A percentile compares a stretch with the other conserved stretches of the same genome.
phyloP scores from a whole-genome alignment of 768 basidiomycete genomes.

The Daedalea quercina region DNA sequence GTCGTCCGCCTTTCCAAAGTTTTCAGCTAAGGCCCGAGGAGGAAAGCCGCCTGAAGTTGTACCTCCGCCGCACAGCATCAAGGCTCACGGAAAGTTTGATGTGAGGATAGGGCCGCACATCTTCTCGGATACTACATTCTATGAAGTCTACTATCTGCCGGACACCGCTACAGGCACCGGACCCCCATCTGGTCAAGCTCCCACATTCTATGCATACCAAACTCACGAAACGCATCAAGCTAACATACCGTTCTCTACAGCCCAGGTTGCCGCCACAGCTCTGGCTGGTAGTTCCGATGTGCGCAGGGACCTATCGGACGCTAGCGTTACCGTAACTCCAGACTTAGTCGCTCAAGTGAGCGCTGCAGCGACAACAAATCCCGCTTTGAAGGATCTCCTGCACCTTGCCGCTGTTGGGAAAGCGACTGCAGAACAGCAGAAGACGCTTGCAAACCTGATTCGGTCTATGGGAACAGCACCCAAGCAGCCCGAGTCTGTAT shows the following conservation, averaged over 20 bases:
- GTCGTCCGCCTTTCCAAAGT: constrained; percentile 56
- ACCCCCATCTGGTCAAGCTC: not conserved
- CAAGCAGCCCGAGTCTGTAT: constrained; percentile 3
- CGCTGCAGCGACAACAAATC: constrained; percentile 56
- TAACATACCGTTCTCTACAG: not conserved
- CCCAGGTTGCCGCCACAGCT: not conserved
- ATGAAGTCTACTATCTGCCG: constrained; percentile 65
- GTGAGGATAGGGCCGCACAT: constrained; percentile 71
- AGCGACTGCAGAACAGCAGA: constrained; percentile 58
- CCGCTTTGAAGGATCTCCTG: constrained; percentile 59
- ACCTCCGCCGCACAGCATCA: constrained; percentile 62
- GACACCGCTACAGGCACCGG: constrained; percentile 16
- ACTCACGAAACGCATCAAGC: constrained; percentile 2
- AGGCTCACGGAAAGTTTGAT: constrained; percentile 59
- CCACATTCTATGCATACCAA: constrained; percentile 7
- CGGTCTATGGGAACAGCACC: constrained; percentile 51
- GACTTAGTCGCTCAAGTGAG: constrained; percentile 59
- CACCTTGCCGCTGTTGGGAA: constrained; percentile 56
- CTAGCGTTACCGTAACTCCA: constrained; percentile 35
- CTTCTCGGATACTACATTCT: constrained; percentile 62
- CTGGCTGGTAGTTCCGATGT: not conserved
- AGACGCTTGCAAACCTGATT: constrained; percentile 67
- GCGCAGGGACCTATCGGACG: not conserved
- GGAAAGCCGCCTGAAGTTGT: constrained; percentile 45
- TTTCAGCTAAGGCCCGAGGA: constrained; percentile 57